Conservation (phyloP, 1,139 yeast species). For the Nadsonia starkeyi-henricii region DNA sequence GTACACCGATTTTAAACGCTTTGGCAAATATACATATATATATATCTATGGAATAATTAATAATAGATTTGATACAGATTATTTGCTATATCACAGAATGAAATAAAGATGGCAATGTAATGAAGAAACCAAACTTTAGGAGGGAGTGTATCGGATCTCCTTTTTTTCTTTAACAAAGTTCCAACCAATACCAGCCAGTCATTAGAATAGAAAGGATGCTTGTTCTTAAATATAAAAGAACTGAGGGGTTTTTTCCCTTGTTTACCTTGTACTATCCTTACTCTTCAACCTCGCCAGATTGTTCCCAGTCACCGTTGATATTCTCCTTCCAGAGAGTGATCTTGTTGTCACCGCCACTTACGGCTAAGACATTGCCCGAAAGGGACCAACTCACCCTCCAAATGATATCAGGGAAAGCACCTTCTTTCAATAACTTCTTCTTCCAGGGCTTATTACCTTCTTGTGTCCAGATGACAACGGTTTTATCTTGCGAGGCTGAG, state of each 20-base stretch:
- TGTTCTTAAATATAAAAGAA: too few species aligned
- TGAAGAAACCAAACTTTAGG: too few species aligned
- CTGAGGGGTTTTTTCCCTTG: not conserved
- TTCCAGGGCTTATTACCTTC: constrained; percentile 63
- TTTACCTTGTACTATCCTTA: constrained; percentile 18
- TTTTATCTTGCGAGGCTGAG: constrained; percentile 95
- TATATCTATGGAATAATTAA: too few species aligned
- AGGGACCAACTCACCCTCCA: constrained; percentile 99
- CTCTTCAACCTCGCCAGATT: constrained; percentile 88
- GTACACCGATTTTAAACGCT: too few species aligned
- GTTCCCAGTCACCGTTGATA: constrained; percentile 87
- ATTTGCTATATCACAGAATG: too few species aligned
- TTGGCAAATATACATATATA: too few species aligned
- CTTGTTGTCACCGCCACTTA: constrained; percentile 91
- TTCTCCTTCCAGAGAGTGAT: constrained; percentile 95
- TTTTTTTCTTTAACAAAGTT: too few species aligned
- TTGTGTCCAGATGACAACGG: constrained; percentile 88
- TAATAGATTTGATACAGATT: too few species aligned
- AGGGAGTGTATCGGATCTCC: too few species aligned
- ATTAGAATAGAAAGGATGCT: too few species aligned
- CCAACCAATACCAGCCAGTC: too few species aligned
- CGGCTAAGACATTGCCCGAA: constrained; percentile 89
- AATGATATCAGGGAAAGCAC: constrained; percentile 87
- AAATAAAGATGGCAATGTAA: too few species aligned
- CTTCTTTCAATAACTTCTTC: constrained; percentile 51